phyloP scores from a whole-genome alignment of 441 rosid genomes.

The Arabidopsis hybrid region DNA sequence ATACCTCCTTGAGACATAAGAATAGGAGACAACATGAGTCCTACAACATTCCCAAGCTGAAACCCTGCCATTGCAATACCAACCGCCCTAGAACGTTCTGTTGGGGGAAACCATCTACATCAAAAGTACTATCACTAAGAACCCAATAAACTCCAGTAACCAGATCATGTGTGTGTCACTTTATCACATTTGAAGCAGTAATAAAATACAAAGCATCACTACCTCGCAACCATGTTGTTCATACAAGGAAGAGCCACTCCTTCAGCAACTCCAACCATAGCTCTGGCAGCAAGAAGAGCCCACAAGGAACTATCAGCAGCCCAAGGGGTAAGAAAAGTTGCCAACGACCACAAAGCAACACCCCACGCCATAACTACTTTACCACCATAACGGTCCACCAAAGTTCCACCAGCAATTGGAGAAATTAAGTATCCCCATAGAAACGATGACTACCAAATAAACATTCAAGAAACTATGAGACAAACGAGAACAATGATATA shows the following conservation, averaged over 20 bases:
- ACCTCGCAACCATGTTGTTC: slow-evolving; percentile 99
- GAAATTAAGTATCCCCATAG: slow-evolving; percentile 95
- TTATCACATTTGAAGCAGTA: slow-evolving; percentile 30
- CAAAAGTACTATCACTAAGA: slow-evolving; percentile 46
- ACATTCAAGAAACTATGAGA: slow-evolving; percentile 37
- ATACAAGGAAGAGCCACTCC: slow-evolving; percentile 98
- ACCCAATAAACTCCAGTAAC: slow-evolving; percentile 35
- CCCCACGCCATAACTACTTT: slow-evolving; percentile 95
- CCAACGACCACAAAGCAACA: slow-evolving; percentile 89
- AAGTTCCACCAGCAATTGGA: slow-evolving; percentile 91
- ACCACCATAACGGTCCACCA: slow-evolving; percentile 93
- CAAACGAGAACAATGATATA: background rate
- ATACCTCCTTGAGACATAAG: slow-evolving; percentile 89
- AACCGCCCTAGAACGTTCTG: slow-evolving; percentile 94
- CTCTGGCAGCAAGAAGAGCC: slow-evolving; percentile 77
- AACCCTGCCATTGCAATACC: slow-evolving; percentile 97
- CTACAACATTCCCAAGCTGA: slow-evolving; percentile 92
- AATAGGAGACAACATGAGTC: slow-evolving; percentile 85
- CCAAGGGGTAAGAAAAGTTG: slow-evolving; percentile 95
- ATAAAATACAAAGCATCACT: slow-evolving; percentile 32
- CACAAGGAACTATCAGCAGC: slow-evolving; percentile 83
- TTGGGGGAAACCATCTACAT: slow-evolving; percentile 93
- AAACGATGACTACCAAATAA: slow-evolving; percentile 79
- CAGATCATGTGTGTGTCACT: slow-evolving; percentile 11
- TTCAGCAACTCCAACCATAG: slow-evolving; percentile 86